These are phyloP conservation scores for Podospora didyma DNA, from an alignment of 495 filamentous ascomycete genomes.

Conservation along the genomic window DNA sequence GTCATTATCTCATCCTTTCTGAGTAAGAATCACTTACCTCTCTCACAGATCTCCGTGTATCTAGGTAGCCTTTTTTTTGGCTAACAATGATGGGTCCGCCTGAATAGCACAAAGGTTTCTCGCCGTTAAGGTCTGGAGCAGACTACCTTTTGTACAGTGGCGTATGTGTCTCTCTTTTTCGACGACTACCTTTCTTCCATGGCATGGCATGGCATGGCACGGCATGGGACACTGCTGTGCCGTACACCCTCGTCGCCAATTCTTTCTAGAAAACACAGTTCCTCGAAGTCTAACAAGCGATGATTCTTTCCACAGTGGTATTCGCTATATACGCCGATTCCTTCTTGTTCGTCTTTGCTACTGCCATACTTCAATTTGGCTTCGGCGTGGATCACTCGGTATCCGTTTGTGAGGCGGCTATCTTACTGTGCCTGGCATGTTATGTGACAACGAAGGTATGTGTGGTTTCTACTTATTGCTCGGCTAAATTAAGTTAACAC, in stretches of 20 bases:
- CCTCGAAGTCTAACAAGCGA: neutral
- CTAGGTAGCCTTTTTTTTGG: neutral
- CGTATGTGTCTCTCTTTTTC: constrained; percentile 27
- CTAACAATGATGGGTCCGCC: no score
- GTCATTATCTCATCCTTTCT: constrained; percentile 42
- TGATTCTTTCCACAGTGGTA: constrained; percentile 34
- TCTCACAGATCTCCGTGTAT: neutral
- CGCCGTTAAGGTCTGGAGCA: constrained; percentile 38
- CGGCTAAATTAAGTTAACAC: neutral
- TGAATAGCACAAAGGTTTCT: constrained; percentile 33
- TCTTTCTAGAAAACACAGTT: no score
- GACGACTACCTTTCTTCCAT: no score
- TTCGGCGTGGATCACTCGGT: constrained; percentile 41
- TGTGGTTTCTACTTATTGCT: neutral
- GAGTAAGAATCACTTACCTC: constrained; percentile 29
- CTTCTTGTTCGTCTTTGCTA: constrained; percentile 46
- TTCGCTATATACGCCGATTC: constrained; percentile 50
- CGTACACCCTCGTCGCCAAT: no score
- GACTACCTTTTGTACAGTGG: constrained; percentile 43
- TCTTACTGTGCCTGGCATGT: constrained; percentile 46
- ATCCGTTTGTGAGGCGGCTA: constrained; percentile 43
- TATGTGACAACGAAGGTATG: constrained; percentile 52
- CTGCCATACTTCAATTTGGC: constrained; percentile 46
- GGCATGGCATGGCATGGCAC: no score
- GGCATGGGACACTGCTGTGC: no score